A percentile compares a stretch with the other conserved stretches of the same genome.
phyloP scores from a whole-genome alignment of 2,329 filamentous ascomycete genomes.

The Bipolaris bicolor region DNA sequence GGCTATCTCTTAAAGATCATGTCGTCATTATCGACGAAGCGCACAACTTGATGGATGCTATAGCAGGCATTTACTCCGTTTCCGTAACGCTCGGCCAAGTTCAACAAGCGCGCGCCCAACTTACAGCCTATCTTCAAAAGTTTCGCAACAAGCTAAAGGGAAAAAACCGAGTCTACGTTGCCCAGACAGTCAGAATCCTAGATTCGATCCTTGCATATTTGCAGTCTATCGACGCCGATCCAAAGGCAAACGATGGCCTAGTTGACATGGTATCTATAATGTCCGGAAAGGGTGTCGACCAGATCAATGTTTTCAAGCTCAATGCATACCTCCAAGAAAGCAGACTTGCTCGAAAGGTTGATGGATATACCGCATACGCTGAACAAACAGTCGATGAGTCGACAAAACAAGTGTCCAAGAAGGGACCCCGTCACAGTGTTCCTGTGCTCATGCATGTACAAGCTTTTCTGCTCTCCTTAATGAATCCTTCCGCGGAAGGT shows the following conservation, averaged over 20 bases:
- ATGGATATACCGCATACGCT: slow-evolving; percentile 76
- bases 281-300: slow-evolving; percentile 84
- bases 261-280: slow-evolving; percentile 76
- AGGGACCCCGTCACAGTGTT: slow-evolving; percentile 44
- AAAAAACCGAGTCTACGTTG: slow-evolving; percentile 88
- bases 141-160: slow-evolving; percentile 90
- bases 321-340: slow-evolving; percentile 88
- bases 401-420: slow-evolving; percentile 10
- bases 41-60: slow-evolving; percentile 96
- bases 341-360: slow-evolving; percentile 91
- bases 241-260: slow-evolving; percentile 64
- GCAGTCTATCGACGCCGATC: slow-evolving; percentile 54
- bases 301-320: slow-evolving; percentile 92
- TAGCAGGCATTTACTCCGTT: slow-evolving; percentile 83
- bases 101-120: slow-evolving; percentile 72
- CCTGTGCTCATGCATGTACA: slow-evolving; percentile 68
- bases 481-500: slow-evolving; percentile 77
- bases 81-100: slow-evolving; percentile 77
- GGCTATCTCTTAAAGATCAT: slow-evolving; percentile 83
- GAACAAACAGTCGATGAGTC: slow-evolving; percentile 54
- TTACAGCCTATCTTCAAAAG: slow-evolving; percentile 81
- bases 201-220: slow-evolving; percentile 78
- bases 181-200: slow-evolving; percentile 82
- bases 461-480: slow-evolving; percentile 77
- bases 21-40: slow-evolving; percentile 97